Percentiles rank a stretch among this genome's conserved stretches.
Conservation (phyloP, 2,329 filamentous ascomycete species). For the Paraconiothyrium sp. region DNA sequence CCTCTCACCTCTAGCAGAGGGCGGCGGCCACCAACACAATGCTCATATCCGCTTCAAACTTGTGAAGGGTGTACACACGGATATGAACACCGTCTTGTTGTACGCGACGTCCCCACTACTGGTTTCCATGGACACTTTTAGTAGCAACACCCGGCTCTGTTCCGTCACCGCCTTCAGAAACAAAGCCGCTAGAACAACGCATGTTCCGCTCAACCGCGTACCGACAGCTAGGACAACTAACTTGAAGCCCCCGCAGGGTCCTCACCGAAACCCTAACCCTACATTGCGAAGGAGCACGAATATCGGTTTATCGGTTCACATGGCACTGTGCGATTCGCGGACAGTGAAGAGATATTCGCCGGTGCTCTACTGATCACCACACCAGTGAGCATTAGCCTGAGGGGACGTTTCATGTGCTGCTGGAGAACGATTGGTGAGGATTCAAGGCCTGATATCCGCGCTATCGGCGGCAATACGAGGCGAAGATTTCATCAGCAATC, state of each 20-base stretch:
- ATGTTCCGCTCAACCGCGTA: not conserved
- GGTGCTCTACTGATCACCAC: not conserved
- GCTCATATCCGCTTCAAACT: too few relatives aligned
- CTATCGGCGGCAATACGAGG: conserved; percentile 9
- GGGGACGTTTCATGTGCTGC: not conserved
- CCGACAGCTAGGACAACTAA: conserved; percentile 11
- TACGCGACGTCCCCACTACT: conserved; percentile 4
- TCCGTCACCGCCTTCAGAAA: conserved; percentile 13
- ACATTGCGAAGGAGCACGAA: conserved; percentile 2
- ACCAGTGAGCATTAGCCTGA: not conserved
- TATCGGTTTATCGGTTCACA: conserved; percentile 11
- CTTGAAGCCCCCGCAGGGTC: conserved; percentile 5
- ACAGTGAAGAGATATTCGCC: conserved; percentile 5
- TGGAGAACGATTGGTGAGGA: not conserved
- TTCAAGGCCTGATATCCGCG: not conserved
- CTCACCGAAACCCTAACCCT: conserved; percentile 1
- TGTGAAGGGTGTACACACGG: too few relatives aligned
- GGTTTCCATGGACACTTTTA: not conserved
- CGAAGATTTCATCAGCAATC: not conserved
- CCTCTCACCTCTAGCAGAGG: not conserved
- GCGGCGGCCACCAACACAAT: not conserved
- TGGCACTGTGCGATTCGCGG: conserved; percentile 1
- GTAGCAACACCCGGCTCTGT: not conserved
- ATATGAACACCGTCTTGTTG: not conserved
- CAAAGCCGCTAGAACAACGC: conserved; percentile 1